These are phyloP conservation scores for Effrenium voratum DNA, from an alignment of 73 alveolate species.

Conservation along the genomic window DNA sequence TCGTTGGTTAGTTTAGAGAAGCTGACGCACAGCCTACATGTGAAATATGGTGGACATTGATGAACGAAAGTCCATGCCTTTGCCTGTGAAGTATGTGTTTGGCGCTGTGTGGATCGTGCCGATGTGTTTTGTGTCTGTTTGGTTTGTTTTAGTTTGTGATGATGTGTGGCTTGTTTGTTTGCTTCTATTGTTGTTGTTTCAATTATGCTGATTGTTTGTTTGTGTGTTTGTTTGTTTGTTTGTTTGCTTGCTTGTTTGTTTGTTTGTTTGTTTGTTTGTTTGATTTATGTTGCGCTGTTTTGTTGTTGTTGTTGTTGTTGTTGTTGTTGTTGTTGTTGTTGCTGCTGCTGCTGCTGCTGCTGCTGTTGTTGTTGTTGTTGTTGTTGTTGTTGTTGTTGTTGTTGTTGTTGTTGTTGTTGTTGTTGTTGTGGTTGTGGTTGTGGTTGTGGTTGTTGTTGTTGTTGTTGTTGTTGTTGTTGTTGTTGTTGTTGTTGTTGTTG, in stretches of 20 bases:
- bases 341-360: not conserved
- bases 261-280: not conserved
- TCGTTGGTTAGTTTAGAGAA: no score
- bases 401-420: no score
- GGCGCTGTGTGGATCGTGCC: not conserved
- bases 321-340: not conserved
- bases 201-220: not conserved
- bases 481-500: no score
- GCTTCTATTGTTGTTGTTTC: not conserved
- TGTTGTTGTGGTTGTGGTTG: no score
- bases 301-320: not conserved
- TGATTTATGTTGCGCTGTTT: not conserved
- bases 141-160: no score
- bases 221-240: not conserved
- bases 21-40: no score
- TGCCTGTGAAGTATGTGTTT: no score
- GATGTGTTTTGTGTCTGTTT: not conserved
- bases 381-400: not conserved
- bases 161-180: not conserved
- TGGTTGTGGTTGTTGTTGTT: no score
- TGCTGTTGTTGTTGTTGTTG: not conserved
- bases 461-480: no score
- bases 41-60: no score
- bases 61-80: no score
- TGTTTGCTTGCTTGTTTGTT: not conserved